Percentiles rank a stretch among this genome's conserved stretches.
These are phyloP conservation scores for Eimeria falciformis DNA, from an alignment of 169 alveolate genomes.

Conservation along the genomic window DNA sequence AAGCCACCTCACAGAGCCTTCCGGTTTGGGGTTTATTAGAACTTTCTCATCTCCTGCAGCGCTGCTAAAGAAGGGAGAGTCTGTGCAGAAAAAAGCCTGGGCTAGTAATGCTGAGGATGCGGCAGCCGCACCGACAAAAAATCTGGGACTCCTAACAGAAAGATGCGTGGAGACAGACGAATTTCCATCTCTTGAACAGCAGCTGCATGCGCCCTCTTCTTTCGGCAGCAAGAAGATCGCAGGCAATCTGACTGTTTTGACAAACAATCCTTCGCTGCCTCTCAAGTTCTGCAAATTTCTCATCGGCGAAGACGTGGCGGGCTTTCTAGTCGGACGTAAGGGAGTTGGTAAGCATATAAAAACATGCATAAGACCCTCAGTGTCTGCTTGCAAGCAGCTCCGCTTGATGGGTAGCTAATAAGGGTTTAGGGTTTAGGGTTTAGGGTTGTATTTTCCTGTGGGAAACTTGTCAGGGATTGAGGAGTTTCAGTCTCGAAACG, in stretches of 20 bases:
- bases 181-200: neutral
- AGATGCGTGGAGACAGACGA: too few relatives aligned
- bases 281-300: slow-evolving; percentile 74
- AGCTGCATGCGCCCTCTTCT: neutral
- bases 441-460: slow-evolving; percentile 1
- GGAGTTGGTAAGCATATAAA: slow-evolving; percentile 53
- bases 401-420: too few relatives aligned
- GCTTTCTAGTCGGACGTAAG: slow-evolving; percentile 72
- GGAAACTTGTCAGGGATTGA: slow-evolving; percentile 62
- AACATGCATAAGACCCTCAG: neutral
- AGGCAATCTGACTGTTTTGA: neutral
- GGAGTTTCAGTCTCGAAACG: slow-evolving; percentile 74
- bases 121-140: too few relatives aligned
- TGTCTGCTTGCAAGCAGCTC: neutral
- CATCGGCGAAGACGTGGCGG: slow-evolving; percentile 78
- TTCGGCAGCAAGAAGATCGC: neutral
- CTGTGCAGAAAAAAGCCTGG: too few relatives aligned
- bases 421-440: neutral
- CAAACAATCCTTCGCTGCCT: neutral
- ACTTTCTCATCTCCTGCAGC: neutral
- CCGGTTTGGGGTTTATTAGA: slow-evolving; percentile 25
- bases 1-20: neutral
- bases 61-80: too few relatives aligned
- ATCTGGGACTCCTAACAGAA: too few relatives aligned
- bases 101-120: too few relatives aligned